A percentile compares a stretch with the other conserved stretches of the same genome.
These are phyloP conservation scores for Excoecaria agallocha DNA, from an alignment of 345 rosid species.

Conservation along the genomic window DNA sequence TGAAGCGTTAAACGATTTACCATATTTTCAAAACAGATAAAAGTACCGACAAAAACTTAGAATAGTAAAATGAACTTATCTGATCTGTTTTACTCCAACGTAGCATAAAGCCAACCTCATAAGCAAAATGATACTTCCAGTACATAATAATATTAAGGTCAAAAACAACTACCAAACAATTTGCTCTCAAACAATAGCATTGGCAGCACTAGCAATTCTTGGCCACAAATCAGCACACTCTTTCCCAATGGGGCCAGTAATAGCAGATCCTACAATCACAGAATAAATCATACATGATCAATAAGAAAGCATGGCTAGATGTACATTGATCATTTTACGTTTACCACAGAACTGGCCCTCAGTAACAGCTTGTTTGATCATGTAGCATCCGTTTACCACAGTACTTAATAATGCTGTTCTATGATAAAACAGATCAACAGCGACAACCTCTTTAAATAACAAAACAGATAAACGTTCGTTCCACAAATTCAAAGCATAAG, in stretches of 20 bases:
- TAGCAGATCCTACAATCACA: conserved; percentile 62
- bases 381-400: too few species aligned
- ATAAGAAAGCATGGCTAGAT: background rate
- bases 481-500: background rate
- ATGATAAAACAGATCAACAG: background rate
- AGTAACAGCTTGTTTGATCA: background rate
- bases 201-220: conserved; percentile 88
- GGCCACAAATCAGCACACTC: conserved; percentile 97
- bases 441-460: background rate
- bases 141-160: background rate
- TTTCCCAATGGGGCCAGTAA: conserved; percentile 90
- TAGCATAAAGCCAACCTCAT: background rate
- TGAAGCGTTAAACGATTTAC: too few species aligned
- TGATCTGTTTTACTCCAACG: background rate
- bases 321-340: background rate
- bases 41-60: background rate
- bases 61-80: background rate
- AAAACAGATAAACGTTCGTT: background rate
- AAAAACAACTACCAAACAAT: background rate
- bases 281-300: background rate
- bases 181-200: conserved; percentile 23
- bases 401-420: too few species aligned
- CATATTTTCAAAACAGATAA: too few species aligned
- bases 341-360: background rate
- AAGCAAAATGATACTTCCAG: background rate